A percentile compares a stretch with the other conserved stretches of the same genome.
These are phyloP conservation scores for Singerocomus inundabilis DNA, from an alignment of 1,284 basidiomycete genomes.

Conservation along the genomic window DNA sequence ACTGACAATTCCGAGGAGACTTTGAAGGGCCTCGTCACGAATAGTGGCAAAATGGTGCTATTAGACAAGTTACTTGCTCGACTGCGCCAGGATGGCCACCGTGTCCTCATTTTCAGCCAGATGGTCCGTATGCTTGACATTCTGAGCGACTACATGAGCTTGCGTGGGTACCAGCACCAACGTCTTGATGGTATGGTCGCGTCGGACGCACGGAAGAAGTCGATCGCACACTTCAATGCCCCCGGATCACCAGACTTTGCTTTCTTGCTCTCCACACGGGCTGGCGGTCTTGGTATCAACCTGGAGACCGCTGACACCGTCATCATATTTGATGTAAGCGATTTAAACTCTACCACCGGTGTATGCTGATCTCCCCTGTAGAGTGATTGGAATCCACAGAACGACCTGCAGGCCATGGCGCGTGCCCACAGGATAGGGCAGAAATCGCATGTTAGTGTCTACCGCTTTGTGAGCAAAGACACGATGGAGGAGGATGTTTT, in stretches of 20 bases:
- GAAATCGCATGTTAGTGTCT: constrained; percentile 98
- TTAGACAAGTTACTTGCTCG: constrained; percentile 92
- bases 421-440: constrained; percentile 96
- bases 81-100: constrained; percentile 89
- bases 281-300: constrained; percentile 98
- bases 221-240: constrained; percentile 97
- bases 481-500: constrained; percentile 99
- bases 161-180: constrained; percentile 93
- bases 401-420: constrained; percentile 99
- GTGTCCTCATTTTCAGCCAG: constrained; percentile 98
- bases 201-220: constrained; percentile 88
- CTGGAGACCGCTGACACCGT: constrained; percentile 98
- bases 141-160: constrained; percentile 92
- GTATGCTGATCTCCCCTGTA: constrained; percentile 35
- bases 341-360: constrained; percentile 12
- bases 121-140: constrained; percentile 99
- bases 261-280: constrained; percentile 95
- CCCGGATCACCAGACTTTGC: constrained; percentile 95
- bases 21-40: constrained; percentile 95
- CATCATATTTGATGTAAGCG: constrained; percentile 94
- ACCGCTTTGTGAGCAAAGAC: constrained; percentile 97
- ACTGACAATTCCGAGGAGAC: constrained; percentile 81
- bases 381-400: constrained; percentile 97
- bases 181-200: constrained; percentile 95
- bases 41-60: constrained; percentile 96